Base-by-base conservation (phyloP, 2,329 filamentous ascomycete genomes). In the Aspergillus cejpii region DNA sequence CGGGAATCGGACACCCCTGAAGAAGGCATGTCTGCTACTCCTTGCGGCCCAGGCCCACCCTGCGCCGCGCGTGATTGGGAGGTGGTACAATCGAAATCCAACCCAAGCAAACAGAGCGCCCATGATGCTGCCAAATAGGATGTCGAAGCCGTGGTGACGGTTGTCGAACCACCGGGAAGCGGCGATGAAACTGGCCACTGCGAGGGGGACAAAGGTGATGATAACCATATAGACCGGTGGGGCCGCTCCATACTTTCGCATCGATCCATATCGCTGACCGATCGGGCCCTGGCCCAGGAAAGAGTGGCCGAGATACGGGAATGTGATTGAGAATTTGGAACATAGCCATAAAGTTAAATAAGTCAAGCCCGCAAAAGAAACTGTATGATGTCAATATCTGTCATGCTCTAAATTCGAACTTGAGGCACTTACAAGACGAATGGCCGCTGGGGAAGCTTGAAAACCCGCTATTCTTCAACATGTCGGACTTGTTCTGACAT, bases 31-130 rank as follows among this genome's bases (percentile, higher is more conserved):
- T 43, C 83, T 76, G 34, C 74, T 72, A 57, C 79, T 85, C 40
- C 90, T 76, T 0, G 88, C 83, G 2, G 85, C 88, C 90, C 89
- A 95, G 0, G 87, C 81, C 88, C 89, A 95, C 11, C 90, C 90
- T 1, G 84, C 85, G 5, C 88, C 88, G n/a, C 77, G 75, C 15
- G 72, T 74, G 50, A 94, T 81, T 0, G 89, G 87, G 7, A 92
- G 70, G 61, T 96, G 88, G 62, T 95, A 96, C 71, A 84, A 87
- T 19, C 85, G 76, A 71, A 95, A 95, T 2, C 83, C 78, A 55
- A 91, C 81, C 62, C 83, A 82, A 15, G 86, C 79, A 28, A 79
- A 79, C 36, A 81, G 67, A 11, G 83, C 76, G 6, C 91, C 91
- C 50, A 96, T 84, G 10, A 85, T 53, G 44, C 83, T 85, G n/a